Evolutionary conservation across 2,329 filamentous ascomycete genomes (phyloP), one percentile per base, ranked within the genome.

Genomic region (Fusarium avenaceum): DNA sequence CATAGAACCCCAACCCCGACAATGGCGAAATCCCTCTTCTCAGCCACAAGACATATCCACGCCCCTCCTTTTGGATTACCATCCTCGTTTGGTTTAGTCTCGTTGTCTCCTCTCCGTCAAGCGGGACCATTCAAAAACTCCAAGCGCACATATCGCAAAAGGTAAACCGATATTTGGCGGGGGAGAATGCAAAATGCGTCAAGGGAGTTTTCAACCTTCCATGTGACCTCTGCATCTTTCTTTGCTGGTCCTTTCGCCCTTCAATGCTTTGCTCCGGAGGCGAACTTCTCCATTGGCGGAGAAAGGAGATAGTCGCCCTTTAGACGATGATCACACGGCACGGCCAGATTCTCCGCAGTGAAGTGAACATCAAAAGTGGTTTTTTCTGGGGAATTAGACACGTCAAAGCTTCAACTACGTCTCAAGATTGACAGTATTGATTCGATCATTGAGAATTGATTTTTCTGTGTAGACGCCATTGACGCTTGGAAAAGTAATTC

Each of bases 391-490:
- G 50, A 47, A 49, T 26, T 42, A 35, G 20, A 44, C 53, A 47
- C 40, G 47, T 68, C 53, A 62, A 65, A 62, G 47, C 43, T 69
- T 38, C 28, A 13, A n/a, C 13, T 40, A 17, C 7, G 19, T 19
- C 35, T 19, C 17, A n/a, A 38, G 9, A 39, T 59, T 14, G 10
- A 57, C 28, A 26, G 38, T 30, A 17, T 30, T 39, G 10, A 35
- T 22, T 11, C 26, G 35, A 51, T 28, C 26, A 17, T 33, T 63
- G 30, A 40, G n/a, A 38, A 42, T 62, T 38, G 24, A 19, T 50
- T 68, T 72, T 65, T 39, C n/a, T 3, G 26, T 51, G 11, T 40
- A 70, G 38, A 71, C 70, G 70, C 70, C 63, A 65, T 65, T 72
- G 68, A 73, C 70, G 70, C 70, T 68, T 43, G 32, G 43, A 44